Conservation (phyloP, 176 grass and related monocot species). For the Oryza brachyantha region DNA sequence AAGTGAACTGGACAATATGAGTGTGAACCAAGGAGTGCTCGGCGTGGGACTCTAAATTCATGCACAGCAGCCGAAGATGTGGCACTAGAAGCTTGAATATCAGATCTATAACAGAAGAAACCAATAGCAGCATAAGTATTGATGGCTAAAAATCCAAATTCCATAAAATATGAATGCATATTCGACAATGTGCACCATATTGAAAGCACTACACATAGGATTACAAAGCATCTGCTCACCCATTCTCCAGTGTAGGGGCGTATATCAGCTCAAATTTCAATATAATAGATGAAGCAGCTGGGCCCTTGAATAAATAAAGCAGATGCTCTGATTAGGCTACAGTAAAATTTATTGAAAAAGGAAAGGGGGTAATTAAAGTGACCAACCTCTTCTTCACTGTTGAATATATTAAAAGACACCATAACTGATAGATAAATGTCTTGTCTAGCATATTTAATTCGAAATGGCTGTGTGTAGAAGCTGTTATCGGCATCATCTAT, state of each 20-base stretch:
- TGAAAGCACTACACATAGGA: conserved; percentile 3
- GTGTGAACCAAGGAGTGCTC: conserved; percentile 83
- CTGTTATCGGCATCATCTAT: conserved; percentile 92
- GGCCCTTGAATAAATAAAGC: conserved; percentile 59
- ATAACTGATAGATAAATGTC: conserved; percentile 92
- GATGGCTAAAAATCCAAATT: conserved; percentile 15
- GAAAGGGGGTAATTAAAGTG: conserved; percentile 3
- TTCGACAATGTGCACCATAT: background rate
- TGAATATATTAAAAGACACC: conserved; percentile 92
- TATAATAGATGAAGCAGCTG: conserved; percentile 68
- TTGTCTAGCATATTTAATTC: conserved; percentile 95
- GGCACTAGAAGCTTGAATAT: conserved; percentile 61
- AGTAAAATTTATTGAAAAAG: conserved; percentile 25
- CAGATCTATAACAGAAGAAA: conserved; percentile 57
- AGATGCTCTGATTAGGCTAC: conserved; percentile 20
- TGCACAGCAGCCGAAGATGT: conserved; percentile 70
- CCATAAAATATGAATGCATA: background rate
- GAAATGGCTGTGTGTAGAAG: conserved; percentile 93
- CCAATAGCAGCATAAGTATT: conserved; percentile 25
- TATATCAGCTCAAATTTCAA: conserved; percentile 98
- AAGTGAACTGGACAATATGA: conserved; percentile 98
- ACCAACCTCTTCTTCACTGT: conserved; percentile 71
- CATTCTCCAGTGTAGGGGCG: conserved; percentile 68
- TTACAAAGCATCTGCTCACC: conserved; percentile 44
- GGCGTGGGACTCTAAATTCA: conserved; percentile 89